Evolutionary conservation across 2,329 filamentous ascomycete genomes (phyloP).

Genomic region (Pseudohalonectria lignicola): DNA sequence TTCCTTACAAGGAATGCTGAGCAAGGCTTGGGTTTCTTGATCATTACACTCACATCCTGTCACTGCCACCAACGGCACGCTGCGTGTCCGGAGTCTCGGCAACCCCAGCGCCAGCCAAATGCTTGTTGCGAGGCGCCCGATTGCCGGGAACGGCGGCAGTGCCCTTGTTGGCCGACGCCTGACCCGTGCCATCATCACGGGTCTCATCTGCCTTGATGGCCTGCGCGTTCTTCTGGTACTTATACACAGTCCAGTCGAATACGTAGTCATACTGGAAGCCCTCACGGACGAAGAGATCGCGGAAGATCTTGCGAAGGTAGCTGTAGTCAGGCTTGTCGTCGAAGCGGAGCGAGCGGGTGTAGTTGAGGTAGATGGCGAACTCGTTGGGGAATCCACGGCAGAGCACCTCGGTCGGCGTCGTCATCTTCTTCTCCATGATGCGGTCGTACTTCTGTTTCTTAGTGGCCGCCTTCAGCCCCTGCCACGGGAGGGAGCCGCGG

Average conservation of each 20-base stretch:
- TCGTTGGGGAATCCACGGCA: slow-evolving; percentile 99
- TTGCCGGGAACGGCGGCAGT: slow-evolving; percentile 27
- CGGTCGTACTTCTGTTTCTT: slow-evolving; percentile 99
- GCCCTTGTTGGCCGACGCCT: slow-evolving; percentile 48
- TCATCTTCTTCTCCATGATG: slow-evolving; percentile 99
- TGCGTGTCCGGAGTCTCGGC: slow-evolving; percentile 62
- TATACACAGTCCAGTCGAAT: slow-evolving; percentile 99
- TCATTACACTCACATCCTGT: slow-evolving; percentile 84
- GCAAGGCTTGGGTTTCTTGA: slow-evolving; percentile 39
- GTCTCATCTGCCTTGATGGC: slow-evolving; percentile 78
- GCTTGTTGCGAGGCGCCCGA: slow-evolving; percentile 53
- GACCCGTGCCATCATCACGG: slow-evolving; percentile 48
- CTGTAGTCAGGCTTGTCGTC: slow-evolving; percentile 99
- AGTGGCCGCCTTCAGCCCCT: slow-evolving; percentile 94
- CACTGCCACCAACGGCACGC: slow-evolving; percentile 68
- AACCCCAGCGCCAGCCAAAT: slow-evolving; percentile 60
- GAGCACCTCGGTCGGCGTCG: slow-evolving; percentile 92
- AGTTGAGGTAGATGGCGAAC: slow-evolving; percentile 99
- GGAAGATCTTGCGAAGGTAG: slow-evolving; percentile 99
- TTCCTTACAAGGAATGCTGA: slow-evolving; percentile 79
- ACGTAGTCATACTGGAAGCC: slow-evolving; percentile 99
- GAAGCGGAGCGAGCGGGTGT: slow-evolving; percentile 95
- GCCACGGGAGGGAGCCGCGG: slow-evolving; percentile 96
- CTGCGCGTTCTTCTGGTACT: slow-evolving; percentile 99
- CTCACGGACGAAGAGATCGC: slow-evolving; percentile 95